Percentiles rank a stretch among this genome's conserved stretches.
phyloP scores from a whole-genome alignment of 2,329 filamentous ascomycete species.

The Colletotrichum spinosum region DNA sequence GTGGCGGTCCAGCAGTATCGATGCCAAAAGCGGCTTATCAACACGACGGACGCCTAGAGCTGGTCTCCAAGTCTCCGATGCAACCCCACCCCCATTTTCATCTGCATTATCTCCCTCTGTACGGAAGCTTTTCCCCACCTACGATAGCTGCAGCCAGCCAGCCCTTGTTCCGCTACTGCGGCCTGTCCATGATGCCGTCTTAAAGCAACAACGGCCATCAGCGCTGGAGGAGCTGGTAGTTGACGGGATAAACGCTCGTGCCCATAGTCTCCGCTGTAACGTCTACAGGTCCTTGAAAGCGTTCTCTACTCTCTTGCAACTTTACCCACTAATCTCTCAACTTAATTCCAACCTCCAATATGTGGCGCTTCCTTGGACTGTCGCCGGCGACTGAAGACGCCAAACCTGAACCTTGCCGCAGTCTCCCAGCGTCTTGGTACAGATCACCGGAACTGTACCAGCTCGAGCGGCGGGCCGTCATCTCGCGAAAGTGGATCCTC shows the following conservation, averaged over 20 bases:
- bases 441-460: constrained; percentile 49
- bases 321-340: constrained; percentile 1
- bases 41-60: not conserved
- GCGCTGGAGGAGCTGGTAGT: not conserved
- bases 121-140: constrained; percentile 21
- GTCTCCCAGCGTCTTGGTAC: constrained; percentile 43
- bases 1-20: not conserved
- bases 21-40: constrained; percentile 9
- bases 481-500: constrained; percentile 50
- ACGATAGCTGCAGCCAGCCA: not conserved
- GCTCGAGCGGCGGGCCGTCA: constrained; percentile 53
- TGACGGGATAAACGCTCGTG: constrained; percentile 15
- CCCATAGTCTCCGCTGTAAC: constrained; percentile 13
- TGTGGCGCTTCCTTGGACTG: constrained; percentile 32
- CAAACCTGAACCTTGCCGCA: constrained; percentile 34
- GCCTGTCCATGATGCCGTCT: not conserved
- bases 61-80: not conserved
- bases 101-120: constrained; percentile 1
- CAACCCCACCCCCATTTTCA: constrained; percentile 33
- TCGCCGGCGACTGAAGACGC: constrained; percentile 1
- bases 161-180: not conserved
- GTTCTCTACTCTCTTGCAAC: not conserved
- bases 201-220: constrained; percentile 15
- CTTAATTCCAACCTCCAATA: not conserved
- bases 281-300: not conserved